A percentile compares a stretch with the other conserved stretches of the same genome.
Evolutionary conservation across 73 alveolate species (phyloP).

Genomic region (Paramecium tetraurelia): DNA sequence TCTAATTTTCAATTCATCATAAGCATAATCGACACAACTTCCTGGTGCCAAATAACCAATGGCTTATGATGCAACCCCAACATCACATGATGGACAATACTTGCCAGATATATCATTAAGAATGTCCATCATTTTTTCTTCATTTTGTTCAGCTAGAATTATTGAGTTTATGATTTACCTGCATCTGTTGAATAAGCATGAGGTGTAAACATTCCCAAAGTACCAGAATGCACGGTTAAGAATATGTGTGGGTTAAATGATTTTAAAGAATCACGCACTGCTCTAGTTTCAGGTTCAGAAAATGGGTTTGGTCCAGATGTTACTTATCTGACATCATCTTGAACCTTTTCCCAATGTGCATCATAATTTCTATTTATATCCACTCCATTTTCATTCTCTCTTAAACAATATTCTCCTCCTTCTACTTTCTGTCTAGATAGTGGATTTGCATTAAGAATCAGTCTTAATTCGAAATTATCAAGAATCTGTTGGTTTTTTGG

Average conservation of each 20-base stretch:
- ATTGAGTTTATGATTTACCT: background rate
- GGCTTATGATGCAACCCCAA: conserved; percentile 67
- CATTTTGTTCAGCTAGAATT: conserved; percentile 21
- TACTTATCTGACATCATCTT: conserved; percentile 42
- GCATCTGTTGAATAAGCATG: conserved; percentile 62
- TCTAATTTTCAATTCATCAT: conserved; percentile 53
- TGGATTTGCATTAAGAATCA: conserved; percentile 74
- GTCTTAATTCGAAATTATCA: conserved; percentile 22
- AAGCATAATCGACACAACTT: conserved; percentile 70
- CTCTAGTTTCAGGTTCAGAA: conserved; percentile 71
- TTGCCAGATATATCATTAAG: conserved; percentile 22
- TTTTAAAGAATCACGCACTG: conserved; percentile 38
- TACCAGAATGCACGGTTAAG: conserved; percentile 70
- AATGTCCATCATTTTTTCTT: conserved; percentile 42
- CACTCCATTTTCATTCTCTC: conserved; percentile 71
- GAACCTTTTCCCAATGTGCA: conserved; percentile 64
- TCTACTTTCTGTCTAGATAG: conserved; percentile 67
- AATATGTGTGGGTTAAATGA: conserved; percentile 65
- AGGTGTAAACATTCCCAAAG: conserved; percentile 65
- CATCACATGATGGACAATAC: conserved; percentile 52
- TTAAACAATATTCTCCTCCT: conserved; percentile 67
- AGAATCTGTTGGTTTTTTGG: conserved; percentile 13
- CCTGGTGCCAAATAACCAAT: conserved; percentile 72
- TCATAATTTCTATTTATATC: conserved; percentile 78
- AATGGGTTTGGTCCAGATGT: conserved; percentile 70